These are phyloP conservation scores for Globisporangium yorkense DNA, from an alignment of 352 stramenopile species.

Conservation along the genomic window DNA sequence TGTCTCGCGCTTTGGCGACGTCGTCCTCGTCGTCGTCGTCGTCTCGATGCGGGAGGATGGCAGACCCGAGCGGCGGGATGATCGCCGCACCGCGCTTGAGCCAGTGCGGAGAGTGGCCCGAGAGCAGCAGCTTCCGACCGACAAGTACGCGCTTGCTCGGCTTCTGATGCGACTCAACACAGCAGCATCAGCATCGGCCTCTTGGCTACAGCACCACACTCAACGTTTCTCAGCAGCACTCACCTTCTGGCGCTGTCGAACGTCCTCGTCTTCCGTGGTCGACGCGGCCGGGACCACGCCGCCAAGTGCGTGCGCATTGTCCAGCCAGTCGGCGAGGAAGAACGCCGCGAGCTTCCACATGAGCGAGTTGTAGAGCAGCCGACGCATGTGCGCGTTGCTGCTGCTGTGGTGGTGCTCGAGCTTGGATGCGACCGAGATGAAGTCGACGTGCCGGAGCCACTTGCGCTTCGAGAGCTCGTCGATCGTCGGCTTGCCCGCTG, in stretches of 20 bases:
- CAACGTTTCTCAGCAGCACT: neutral
- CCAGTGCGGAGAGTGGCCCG: conserved; percentile 9
- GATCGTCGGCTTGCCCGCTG: conserved; percentile 30
- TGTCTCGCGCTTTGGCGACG: neutral
- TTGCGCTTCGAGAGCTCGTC: conserved; percentile 37
- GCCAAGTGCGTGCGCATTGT: neutral
- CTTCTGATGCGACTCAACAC: neutral
- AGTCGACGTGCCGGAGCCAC: conserved; percentile 54
- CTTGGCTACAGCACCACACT: neutral
- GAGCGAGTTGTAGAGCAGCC: conserved; percentile 26
- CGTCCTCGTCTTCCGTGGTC: conserved; percentile 28
- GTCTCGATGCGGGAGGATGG: conserved; percentile 15
- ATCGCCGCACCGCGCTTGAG: conserved; percentile 32
- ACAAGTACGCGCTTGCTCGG: conserved; percentile 6
- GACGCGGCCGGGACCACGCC: neutral
- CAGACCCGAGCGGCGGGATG: conserved; percentile 24
- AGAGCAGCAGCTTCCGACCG: conserved; percentile 14
- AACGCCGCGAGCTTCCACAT: conserved; percentile 50
- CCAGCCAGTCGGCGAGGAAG: conserved; percentile 36
- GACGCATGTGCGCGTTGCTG: conserved; percentile 8
- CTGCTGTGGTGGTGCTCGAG: conserved; percentile 15
- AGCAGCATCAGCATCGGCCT: too few species aligned
- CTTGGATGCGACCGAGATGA: conserved; percentile 36
- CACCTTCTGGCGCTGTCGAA: conserved; percentile 9
- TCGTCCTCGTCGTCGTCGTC: neutral